phyloP scores from a whole-genome alignment of 2,329 filamentous ascomycete species.

The Exophiala spinifera region DNA sequence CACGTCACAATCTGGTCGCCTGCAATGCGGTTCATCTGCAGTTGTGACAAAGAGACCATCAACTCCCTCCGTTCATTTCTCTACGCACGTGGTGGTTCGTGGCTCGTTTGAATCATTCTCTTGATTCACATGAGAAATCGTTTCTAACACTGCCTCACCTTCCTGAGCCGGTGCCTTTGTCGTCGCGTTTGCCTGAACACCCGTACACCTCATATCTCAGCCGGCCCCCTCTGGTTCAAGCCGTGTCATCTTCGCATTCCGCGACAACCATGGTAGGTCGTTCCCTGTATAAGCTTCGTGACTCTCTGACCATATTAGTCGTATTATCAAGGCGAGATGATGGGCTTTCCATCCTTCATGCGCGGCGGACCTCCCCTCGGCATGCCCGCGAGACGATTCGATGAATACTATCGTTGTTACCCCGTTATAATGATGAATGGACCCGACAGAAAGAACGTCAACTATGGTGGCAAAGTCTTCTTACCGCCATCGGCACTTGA shows the following conservation, averaged over 20 bases:
- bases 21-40: background rate
- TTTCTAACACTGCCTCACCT: too few relatives aligned
- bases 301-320: slow-evolving; percentile 33
- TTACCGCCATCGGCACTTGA: slow-evolving; percentile 94
- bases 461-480: slow-evolving; percentile 96
- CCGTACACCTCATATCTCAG: background rate
- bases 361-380: slow-evolving; percentile 40
- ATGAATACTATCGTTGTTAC: slow-evolving; percentile 98
- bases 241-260: background rate
- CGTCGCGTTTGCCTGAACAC: background rate
- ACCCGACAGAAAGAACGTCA: slow-evolving; percentile 80
- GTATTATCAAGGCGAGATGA: slow-evolving; percentile 36
- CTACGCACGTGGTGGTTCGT: too few relatives aligned
- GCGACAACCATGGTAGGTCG: slow-evolving; percentile 13
- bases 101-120: too few relatives aligned
- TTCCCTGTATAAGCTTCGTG: background rate
- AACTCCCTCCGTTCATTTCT: background rate
- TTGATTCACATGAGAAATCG: too few relatives aligned
- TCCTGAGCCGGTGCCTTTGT: background rate
- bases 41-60: background rate
- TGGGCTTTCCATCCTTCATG: slow-evolving; percentile 52
- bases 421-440: slow-evolving; percentile 92
- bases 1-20: background rate
- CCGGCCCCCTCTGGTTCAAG: background rate
- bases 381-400: slow-evolving; percentile 70